Conservation (phyloP, 202 grass and related monocot species). For the Elaeis oleifera region DNA sequence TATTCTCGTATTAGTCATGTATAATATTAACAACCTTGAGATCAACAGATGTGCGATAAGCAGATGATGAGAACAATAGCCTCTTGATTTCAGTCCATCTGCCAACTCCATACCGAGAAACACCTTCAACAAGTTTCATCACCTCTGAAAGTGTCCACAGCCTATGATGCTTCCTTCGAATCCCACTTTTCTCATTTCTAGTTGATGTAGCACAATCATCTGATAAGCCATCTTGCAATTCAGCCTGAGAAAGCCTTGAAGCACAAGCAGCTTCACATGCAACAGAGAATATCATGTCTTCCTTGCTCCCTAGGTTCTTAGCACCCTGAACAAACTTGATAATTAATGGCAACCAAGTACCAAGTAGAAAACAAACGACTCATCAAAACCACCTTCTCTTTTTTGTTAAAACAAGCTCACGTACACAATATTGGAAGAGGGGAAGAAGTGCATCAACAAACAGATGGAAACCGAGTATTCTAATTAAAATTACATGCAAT, state of each 20-base stretch:
- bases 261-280: neutral
- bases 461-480: no score
- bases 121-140: constrained; percentile 25
- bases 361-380: no score
- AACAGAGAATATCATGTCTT: neutral
- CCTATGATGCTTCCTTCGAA: constrained; percentile 16
- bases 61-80: constrained; percentile 17
- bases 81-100: constrained; percentile 29
- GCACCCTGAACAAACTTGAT: neutral
- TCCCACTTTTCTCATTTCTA: constrained; percentile 8
- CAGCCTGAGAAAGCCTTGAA: neutral
- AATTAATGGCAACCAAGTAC: no score
- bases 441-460: no score
- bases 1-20: neutral
- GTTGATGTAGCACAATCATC: neutral
- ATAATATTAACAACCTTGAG: constrained; percentile 16
- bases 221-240: constrained; percentile 2
- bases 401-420: no score
- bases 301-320: neutral
- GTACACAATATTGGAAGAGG: no score
- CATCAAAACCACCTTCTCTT: no score
- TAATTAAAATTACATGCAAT: no score
- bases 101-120: constrained; percentile 23
- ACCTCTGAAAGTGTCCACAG: constrained; percentile 25
- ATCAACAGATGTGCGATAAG: constrained; percentile 23